Evolutionary conservation across 2,329 filamentous ascomycete genomes (phyloP).

Genomic region (Colletotrichum tabaci): DNA sequence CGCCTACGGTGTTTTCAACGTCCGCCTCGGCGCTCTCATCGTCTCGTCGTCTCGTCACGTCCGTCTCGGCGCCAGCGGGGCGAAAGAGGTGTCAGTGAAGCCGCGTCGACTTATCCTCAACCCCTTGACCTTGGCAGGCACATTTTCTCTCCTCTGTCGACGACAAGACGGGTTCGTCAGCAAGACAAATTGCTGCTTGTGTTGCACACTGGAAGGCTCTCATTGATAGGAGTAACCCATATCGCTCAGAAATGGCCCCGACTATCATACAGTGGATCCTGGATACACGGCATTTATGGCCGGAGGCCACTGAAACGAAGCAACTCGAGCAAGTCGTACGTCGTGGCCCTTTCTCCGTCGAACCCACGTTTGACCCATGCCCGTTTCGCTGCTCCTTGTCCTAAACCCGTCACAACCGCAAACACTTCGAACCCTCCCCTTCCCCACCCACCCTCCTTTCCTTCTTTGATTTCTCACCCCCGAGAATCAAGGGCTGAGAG

Average conservation of each 20-base stretch:
- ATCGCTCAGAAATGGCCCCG: constrained; percentile 44
- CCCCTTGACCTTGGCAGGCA: constrained; percentile 30
- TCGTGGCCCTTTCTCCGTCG: constrained; percentile 24
- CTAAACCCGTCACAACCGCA: constrained; percentile 8
- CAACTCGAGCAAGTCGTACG: constrained; percentile 64
- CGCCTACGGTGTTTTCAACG: constrained; percentile 16
- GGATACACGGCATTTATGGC: constrained; percentile 73
- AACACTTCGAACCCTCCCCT: constrained; percentile 13
- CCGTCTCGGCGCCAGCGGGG: constrained; percentile 5
- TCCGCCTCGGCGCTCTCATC: constrained; percentile 21
- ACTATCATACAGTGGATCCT: constrained; percentile 73
- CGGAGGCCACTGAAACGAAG: constrained; percentile 63
- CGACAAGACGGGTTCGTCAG: not conserved
- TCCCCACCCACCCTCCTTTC: not conserved
- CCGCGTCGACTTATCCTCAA: constrained; percentile 16
- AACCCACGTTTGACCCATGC: constrained; percentile 14
- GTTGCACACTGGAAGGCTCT: not conserved
- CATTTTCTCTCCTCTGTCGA: constrained; percentile 25
- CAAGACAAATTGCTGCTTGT: not conserved
- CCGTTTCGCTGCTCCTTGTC: constrained; percentile 13
- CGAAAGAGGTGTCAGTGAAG: constrained; percentile 18
- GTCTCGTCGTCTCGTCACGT: constrained; percentile 21
- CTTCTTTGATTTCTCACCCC: constrained; percentile 21
- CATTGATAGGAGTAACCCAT: constrained; percentile 5
- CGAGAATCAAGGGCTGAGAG: not conserved